phyloP scores from a whole-genome alignment of 2,329 filamentous ascomycete genomes.

The Calonectria naviculata region DNA sequence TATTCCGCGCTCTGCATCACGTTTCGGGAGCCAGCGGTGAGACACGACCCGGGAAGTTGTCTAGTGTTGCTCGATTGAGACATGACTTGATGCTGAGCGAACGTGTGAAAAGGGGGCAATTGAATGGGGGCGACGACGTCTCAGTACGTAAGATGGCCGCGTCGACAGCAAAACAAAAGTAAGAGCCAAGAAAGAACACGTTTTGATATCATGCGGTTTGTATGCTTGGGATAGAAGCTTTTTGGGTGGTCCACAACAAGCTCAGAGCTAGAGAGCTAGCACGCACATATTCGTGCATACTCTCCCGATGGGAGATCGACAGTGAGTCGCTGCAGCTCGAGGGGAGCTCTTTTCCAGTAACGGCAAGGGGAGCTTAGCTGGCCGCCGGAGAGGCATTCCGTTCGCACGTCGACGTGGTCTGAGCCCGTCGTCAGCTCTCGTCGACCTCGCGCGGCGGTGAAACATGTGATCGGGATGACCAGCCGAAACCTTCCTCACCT shows the following conservation, averaged over 20 bases:
- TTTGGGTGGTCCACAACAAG: slow-evolving; percentile 7
- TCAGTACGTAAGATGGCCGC: neutral
- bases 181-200: neutral
- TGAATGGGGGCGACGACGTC: neutral
- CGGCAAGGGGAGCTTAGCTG: neutral
- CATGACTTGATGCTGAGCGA: neutral
- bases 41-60: neutral
- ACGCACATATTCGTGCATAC: slow-evolving; percentile 12
- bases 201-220: neutral
- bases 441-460: neutral
- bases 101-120: neutral
- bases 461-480: neutral
- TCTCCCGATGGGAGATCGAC: slow-evolving; percentile 17
- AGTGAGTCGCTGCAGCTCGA: neutral
- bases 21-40: slow-evolving; percentile 11
- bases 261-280: neutral
- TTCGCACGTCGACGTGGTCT: slow-evolving; percentile 8
- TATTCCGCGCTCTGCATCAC: neutral
- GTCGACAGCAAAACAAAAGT: neutral
- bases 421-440: neutral
- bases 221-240: neutral
- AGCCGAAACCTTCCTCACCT: neutral
- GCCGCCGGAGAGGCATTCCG: neutral
- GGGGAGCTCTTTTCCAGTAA: neutral
- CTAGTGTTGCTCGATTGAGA: neutral